Evolutionary conservation across 192 early-diverging fungal genomes (phyloP).

Genomic region (Umbelopsis isabellina): DNA sequence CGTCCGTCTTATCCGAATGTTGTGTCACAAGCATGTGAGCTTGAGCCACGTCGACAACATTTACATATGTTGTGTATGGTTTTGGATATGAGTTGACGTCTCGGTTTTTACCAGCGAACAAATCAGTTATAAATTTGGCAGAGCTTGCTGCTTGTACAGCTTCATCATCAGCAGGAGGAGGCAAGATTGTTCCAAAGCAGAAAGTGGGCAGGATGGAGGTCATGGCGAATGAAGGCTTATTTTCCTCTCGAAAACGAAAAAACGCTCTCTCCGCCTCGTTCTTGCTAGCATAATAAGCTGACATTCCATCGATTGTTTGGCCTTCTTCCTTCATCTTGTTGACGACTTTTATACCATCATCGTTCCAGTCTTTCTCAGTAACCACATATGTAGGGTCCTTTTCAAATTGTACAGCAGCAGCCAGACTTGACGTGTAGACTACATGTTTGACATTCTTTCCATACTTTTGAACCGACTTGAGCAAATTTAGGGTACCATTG

Average conservation of each 20-base stretch:
- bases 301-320: not conserved
- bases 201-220: slow-evolving; percentile 7
- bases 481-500: slow-evolving; percentile 47
- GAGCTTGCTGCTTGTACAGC: not conserved
- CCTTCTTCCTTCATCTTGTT: not conserved
- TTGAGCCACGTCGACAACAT: not conserved
- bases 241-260: slow-evolving; percentile 8
- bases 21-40: not conserved
- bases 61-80: not conserved
- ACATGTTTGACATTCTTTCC: slow-evolving; percentile 39
- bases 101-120: not conserved
- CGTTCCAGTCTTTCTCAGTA: slow-evolving; percentile 26
- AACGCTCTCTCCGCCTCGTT: slow-evolving; percentile 20
- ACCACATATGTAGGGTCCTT: not conserved
- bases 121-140: not conserved
- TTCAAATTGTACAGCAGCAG: not conserved
- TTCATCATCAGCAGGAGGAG: not conserved
- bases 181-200: not conserved
- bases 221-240: slow-evolving; percentile 16
- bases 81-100: not conserved
- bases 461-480: slow-evolving; percentile 30
- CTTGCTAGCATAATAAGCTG: slow-evolving; percentile 21
- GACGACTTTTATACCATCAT: not conserved
- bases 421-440: slow-evolving; percentile 49
- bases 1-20: not conserved